Percentiles rank a stretch among this genome's conserved stretches.
Evolutionary conservation across 1,284 basidiomycete genomes (phyloP).

Genomic region (Athelia sp.): DNA sequence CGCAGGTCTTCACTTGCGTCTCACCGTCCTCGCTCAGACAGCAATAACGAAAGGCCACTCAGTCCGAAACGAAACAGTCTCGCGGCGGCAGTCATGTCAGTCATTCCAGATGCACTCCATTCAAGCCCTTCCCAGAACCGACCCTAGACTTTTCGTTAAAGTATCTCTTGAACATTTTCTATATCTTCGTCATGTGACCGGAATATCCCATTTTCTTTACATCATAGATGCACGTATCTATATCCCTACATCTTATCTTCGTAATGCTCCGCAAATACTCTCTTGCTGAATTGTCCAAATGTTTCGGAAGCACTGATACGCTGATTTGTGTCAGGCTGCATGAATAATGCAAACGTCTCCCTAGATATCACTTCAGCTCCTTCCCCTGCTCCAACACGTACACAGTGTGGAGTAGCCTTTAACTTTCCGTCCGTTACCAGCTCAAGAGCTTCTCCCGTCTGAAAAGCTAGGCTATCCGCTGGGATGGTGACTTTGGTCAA

Average conservation of each 20-base stretch:
- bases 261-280: conserved; percentile 80
- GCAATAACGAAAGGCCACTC: conserved; percentile 25
- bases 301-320: conserved; percentile 65
- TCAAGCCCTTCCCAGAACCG: conserved; percentile 36
- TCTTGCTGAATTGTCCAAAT: conserved; percentile 87
- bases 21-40: conserved; percentile 19
- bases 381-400: conserved; percentile 56
- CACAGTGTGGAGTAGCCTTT: conserved; percentile 88
- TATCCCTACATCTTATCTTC: conserved; percentile 21
- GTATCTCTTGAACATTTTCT: conserved; percentile 3
- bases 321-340: conserved; percentile 85
- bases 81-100: conserved; percentile 54
- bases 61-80: conserved; percentile 53
- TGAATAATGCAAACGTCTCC: conserved; percentile 86
- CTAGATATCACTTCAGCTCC: conserved; percentile 56
- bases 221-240: conserved; percentile 12
- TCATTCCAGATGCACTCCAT: conserved; percentile 46
- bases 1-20: conserved; percentile 46
- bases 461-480: conserved; percentile 77
- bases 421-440: conserved; percentile 75
- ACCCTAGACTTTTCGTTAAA: conserved; percentile 22
- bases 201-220: neutral
- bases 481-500: conserved; percentile 84
- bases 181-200: neutral
- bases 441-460: conserved; percentile 90